Conservation (phyloP, 2,329 filamentous ascomycete species). For the Dactylonectria estremocensis region DNA sequence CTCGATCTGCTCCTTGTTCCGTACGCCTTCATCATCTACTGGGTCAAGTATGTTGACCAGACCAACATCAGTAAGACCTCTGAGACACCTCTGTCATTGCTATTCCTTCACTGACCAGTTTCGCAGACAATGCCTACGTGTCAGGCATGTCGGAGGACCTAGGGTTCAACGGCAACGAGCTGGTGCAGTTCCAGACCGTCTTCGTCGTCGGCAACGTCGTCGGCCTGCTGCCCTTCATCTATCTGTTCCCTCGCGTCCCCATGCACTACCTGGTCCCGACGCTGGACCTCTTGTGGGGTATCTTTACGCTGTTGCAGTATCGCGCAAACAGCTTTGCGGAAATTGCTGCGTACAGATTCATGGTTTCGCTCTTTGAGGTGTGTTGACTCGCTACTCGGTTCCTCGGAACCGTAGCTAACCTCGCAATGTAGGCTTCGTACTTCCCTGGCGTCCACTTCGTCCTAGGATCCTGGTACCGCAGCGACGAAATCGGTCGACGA, state of each 20-base stretch:
- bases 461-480: constrained; percentile 38
- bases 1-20: constrained; percentile 70
- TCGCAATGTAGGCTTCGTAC: constrained; percentile 25
- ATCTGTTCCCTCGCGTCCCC: constrained; percentile 36
- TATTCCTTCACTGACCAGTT: constrained; percentile 4
- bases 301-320: constrained; percentile 36
- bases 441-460: constrained; percentile 40
- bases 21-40: constrained; percentile 52
- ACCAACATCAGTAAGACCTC: constrained; percentile 36
- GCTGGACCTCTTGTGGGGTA: constrained; percentile 33
- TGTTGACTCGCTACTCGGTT: not conserved
- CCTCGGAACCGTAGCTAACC: not conserved
- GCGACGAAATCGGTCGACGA: constrained; percentile 37
- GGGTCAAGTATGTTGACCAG: constrained; percentile 42
- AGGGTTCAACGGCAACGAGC: constrained; percentile 35
- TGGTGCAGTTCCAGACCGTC: constrained; percentile 40
- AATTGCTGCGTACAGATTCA: constrained; percentile 36
- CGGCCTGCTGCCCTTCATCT: constrained; percentile 37
- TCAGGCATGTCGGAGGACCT: constrained; percentile 40
- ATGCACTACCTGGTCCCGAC: constrained; percentile 39
- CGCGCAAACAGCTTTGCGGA: constrained; percentile 33
- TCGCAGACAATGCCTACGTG: constrained; percentile 37
- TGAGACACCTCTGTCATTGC: accelerated
- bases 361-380: constrained; percentile 38
- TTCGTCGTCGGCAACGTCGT: constrained; percentile 40